Evolutionary conservation across 2,329 filamentous ascomycete species (phyloP).

Genomic region (Domatiomyces globalis): DNA sequence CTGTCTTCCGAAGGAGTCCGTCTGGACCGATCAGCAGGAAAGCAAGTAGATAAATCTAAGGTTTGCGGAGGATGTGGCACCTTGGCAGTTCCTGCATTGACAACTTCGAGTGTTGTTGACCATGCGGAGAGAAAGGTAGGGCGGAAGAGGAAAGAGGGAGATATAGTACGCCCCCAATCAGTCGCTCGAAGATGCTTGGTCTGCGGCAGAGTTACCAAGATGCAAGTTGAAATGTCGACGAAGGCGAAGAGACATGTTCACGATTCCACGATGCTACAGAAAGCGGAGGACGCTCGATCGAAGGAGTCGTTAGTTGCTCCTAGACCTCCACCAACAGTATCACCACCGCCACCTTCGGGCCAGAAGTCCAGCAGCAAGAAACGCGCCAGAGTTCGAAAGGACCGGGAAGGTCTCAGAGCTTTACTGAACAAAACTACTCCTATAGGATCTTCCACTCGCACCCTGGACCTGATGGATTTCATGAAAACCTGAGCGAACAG

Average conservation of each 20-base stretch:
- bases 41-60: slow-evolving; percentile 17
- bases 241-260: background rate
- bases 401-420: slow-evolving; percentile 37
- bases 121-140: background rate
- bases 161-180: slow-evolving; percentile 3
- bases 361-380: slow-evolving; percentile 36
- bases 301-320: too few relatives aligned
- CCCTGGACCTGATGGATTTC: slow-evolving; percentile 16
- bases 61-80: slow-evolving; percentile 30
- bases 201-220: slow-evolving; percentile 6
- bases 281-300: background rate
- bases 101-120: slow-evolving; percentile 14
- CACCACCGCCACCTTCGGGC: background rate
- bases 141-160: slow-evolving; percentile 4
- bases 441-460: background rate
- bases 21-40: background rate
- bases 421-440: slow-evolving; percentile 27
- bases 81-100: slow-evolving; percentile 22
- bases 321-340: background rate
- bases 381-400: slow-evolving; percentile 40
- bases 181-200: slow-evolving; percentile 4
- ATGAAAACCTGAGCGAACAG: slow-evolving; percentile 9
- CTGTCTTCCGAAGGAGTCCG: slow-evolving; percentile 20
- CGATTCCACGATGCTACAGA: background rate
- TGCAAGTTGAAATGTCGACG: background rate